These are phyloP conservation scores for Vitis hybrid DNA, from an alignment of 177 flowering plant species.

Conservation along the genomic window DNA sequence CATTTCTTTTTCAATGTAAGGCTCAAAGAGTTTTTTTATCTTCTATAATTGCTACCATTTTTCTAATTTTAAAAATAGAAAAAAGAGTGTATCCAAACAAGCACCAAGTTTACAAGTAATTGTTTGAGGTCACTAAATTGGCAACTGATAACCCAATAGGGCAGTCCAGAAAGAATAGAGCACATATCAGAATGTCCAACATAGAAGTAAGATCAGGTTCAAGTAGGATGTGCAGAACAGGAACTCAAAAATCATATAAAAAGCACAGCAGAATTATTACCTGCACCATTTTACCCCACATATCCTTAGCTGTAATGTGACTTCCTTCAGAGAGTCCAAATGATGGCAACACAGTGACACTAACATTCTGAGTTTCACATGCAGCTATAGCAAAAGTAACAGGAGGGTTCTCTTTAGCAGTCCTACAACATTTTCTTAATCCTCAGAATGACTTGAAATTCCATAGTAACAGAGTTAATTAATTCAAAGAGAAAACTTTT, in stretches of 20 bases:
- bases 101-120: no score
- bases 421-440: slow-evolving; percentile 55
- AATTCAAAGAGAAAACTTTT: no score
- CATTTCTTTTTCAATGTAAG: no score
- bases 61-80: no score
- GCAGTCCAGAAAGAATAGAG: neutral
- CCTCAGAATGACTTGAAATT: neutral
- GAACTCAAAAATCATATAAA: neutral
- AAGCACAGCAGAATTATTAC: slow-evolving; percentile 28
- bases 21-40: no score
- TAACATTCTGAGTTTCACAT: slow-evolving; percentile 95
- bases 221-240: neutral
- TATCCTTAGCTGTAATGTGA: slow-evolving; percentile 70
- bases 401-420: slow-evolving; percentile 89
- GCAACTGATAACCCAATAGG: neutral
- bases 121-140: neutral
- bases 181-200: neutral
- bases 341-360: slow-evolving; percentile 86
- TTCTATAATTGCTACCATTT: no score
- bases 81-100: no score
- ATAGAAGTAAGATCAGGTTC: neutral
- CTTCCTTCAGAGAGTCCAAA: slow-evolving; percentile 84
- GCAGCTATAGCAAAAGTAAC: slow-evolving; percentile 98
- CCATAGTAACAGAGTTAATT: no score
- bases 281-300: slow-evolving; percentile 89